phyloP scores from a whole-genome alignment of 139 green algal species.

The Chlorella sp. region DNA sequence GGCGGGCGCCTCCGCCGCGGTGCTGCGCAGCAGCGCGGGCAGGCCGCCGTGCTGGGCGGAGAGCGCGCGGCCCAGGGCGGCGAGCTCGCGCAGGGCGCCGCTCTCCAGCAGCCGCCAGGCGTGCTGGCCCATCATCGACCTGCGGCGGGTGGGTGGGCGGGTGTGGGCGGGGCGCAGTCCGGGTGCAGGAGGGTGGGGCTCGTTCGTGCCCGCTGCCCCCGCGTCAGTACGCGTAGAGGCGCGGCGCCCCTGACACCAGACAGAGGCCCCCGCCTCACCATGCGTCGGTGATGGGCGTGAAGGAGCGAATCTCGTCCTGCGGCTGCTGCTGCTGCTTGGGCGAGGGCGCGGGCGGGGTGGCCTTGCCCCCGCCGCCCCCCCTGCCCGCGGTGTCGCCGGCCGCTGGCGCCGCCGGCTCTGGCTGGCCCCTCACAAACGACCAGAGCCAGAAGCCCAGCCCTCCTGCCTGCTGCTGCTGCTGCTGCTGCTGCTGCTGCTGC shows the following conservation, averaged over 20 bases:
- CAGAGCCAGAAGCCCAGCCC: conserved; percentile 1
- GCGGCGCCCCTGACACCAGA: background rate
- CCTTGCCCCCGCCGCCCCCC: no score
- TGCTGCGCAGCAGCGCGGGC: conserved; percentile 31
- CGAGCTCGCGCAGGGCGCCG: conserved; percentile 25
- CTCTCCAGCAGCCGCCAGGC: conserved; percentile 58
- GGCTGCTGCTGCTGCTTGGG: background rate
- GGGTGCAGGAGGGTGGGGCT: background rate
- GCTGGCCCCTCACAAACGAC: background rate
- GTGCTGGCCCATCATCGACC: conserved; percentile 48
- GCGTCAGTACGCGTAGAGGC: background rate
- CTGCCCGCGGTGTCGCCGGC: background rate
- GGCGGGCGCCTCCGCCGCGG: background rate
- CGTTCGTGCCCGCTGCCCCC: background rate
- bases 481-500: conserved; percentile 22
- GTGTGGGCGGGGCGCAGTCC: background rate
- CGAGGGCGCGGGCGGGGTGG: no score
- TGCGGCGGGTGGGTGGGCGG: conserved; percentile 31
- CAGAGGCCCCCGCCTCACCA: background rate
- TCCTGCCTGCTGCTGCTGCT: conserved; percentile 14
- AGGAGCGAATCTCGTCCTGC: no score
- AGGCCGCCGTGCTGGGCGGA: conserved; percentile 21
- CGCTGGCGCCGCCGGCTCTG: background rate
- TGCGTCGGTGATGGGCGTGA: conserved; percentile 1
- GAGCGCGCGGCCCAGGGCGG: conserved; percentile 18